Conservation (phyloP, 805 yeast species). For the Priceomyces haplophilus region DNA sequence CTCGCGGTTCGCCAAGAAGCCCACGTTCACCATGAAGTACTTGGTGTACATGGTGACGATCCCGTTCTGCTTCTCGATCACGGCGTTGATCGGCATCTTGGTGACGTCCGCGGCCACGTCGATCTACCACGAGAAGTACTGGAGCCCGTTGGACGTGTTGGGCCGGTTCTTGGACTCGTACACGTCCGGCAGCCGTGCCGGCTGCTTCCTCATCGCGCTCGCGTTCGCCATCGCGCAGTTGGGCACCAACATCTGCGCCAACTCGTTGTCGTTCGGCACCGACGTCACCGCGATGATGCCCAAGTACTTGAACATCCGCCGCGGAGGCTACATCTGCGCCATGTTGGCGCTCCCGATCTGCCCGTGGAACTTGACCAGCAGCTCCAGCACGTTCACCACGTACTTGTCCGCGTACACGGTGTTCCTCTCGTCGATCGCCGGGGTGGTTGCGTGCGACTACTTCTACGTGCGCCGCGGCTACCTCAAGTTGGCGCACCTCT, state of each 20-base stretch:
- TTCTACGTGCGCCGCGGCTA: slow-evolving; percentile 69
- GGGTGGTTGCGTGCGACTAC: slow-evolving; percentile 41
- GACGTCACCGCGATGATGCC: slow-evolving; percentile 41
- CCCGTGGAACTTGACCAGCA: slow-evolving; percentile 43
- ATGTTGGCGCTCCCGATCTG: slow-evolving; percentile 35
- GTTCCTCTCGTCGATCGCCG: slow-evolving; percentile 42
- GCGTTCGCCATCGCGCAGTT: slow-evolving; percentile 43
- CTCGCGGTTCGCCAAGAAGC: slow-evolving; percentile 67
- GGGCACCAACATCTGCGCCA: slow-evolving; percentile 42
- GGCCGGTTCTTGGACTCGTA: slow-evolving; percentile 51
- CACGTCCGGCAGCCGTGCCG: slow-evolving; percentile 40
- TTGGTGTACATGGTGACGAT: slow-evolving; percentile 55
- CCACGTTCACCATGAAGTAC: slow-evolving; percentile 38
- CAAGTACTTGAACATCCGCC: slow-evolving; percentile 37
- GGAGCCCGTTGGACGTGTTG: slow-evolving; percentile 84
- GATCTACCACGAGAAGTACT: slow-evolving; percentile 64
- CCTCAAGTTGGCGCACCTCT: slow-evolving; percentile 62
- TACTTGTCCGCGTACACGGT: slow-evolving; percentile 43
- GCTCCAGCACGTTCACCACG: slow-evolving; percentile 39
- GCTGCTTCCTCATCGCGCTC: slow-evolving; percentile 37
- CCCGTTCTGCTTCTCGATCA: slow-evolving; percentile 74
- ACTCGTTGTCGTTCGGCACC: slow-evolving; percentile 41
- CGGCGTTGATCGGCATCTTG: slow-evolving; percentile 80
- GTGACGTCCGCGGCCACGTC: slow-evolving; percentile 75
- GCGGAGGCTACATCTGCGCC: slow-evolving; percentile 42